Conservation (phyloP, 192 early-diverging fungal genomes). For the Gigaspora rosea region DNA sequence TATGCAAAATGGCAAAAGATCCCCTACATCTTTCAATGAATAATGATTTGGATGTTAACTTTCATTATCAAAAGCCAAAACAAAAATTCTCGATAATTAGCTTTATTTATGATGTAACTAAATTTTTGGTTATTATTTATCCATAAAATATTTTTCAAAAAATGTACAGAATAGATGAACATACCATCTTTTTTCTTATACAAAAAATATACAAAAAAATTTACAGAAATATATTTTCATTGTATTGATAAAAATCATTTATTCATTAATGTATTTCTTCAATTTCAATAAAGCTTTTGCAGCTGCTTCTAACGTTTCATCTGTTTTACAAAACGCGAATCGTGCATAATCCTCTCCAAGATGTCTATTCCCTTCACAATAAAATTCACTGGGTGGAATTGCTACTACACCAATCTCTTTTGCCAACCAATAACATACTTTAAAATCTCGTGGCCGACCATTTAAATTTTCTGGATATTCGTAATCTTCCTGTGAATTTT, state of each 20-base stretch:
- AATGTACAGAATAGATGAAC: too few relatives aligned
- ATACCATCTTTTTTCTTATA: too few relatives aligned
- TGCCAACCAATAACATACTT: slow-evolving; percentile 82
- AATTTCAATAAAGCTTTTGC: slow-evolving; percentile 65
- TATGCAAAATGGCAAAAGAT: slow-evolving; percentile 23
- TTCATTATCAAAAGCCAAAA: too few relatives aligned
- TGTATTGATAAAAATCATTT: not conserved
- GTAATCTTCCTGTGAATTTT: slow-evolving; percentile 42
- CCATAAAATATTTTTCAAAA: too few relatives aligned
- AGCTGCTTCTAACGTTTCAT: slow-evolving; percentile 77
- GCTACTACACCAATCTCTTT: slow-evolving; percentile 87
- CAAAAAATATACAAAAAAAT: too few relatives aligned
- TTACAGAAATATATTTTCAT: not conserved
- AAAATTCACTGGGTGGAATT: slow-evolving; percentile 92
- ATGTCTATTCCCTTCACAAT: slow-evolving; percentile 63
- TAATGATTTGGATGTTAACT: not conserved
- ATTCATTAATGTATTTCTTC: slow-evolving; percentile 51
- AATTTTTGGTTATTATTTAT: too few relatives aligned
- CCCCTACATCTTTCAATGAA: not conserved
- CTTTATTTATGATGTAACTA: too few relatives aligned
- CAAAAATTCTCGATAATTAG: too few relatives aligned
- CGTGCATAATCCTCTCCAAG: slow-evolving; percentile 76
- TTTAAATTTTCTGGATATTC: slow-evolving; percentile 56
- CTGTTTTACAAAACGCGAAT: slow-evolving; percentile 94
- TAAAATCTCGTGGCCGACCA: slow-evolving; percentile 70